These are phyloP conservation scores for Glomus cerebriforme DNA, from an alignment of 192 early-diverging fungal genomes.

Conservation along the genomic window DNA sequence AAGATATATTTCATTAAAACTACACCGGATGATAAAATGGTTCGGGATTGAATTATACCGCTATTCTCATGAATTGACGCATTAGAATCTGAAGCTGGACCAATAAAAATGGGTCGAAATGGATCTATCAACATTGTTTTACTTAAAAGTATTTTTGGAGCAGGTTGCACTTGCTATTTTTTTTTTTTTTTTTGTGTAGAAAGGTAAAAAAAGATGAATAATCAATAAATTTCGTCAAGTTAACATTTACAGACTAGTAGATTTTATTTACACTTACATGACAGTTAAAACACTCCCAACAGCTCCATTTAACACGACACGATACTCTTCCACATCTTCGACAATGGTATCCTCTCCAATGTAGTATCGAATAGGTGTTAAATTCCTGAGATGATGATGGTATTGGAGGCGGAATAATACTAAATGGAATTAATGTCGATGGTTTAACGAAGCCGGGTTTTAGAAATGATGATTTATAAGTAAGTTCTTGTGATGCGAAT, in stretches of 20 bases:
- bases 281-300: background rate
- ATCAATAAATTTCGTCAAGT: background rate
- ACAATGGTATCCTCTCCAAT: constrained; percentile 3
- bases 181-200: no score
- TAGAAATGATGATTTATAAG: background rate
- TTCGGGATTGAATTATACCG: background rate
- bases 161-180: background rate
- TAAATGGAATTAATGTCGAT: background rate
- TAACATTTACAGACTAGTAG: no score
- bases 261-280: background rate
- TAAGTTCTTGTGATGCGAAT: background rate
- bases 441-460: background rate
- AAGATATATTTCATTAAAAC: background rate
- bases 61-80: background rate
- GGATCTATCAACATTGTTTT: background rate
- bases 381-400: no score
- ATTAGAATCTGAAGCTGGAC: background rate
- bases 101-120: background rate
- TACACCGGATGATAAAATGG: background rate
- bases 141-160: background rate
- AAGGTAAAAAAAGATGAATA: no score
- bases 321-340: background rate
- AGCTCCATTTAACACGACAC: background rate
- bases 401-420: background rate
- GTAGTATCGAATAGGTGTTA: background rate